Percentiles rank a stretch among this genome's conserved stretches.
phyloP scores from a whole-genome alignment of 257 asterid species.

The Penstemon davidsonii region DNA sequence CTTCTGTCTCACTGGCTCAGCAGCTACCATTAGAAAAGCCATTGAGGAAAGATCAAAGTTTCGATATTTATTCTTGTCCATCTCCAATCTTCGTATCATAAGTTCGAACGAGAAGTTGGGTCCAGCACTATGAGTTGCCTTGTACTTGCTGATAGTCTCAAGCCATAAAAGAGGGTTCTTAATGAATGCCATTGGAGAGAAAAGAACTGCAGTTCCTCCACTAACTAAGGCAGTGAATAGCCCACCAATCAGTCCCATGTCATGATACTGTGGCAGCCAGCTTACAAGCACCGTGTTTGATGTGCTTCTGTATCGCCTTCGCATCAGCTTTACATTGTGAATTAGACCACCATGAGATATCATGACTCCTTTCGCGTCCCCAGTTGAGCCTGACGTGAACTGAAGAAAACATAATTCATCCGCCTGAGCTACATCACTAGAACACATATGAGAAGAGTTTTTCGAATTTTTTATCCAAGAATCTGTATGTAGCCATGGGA shows the following conservation, averaged over 20 bases:
- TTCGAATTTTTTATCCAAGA: slow-evolving; percentile 62
- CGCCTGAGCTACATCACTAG: slow-evolving; percentile 31
- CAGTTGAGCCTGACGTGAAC: slow-evolving; percentile 86
- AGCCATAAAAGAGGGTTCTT: slow-evolving; percentile 84
- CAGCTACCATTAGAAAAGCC: slow-evolving; percentile 76
- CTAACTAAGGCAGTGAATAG: slow-evolving; percentile 73
- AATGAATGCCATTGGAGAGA: slow-evolving; percentile 81
- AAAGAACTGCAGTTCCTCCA: slow-evolving; percentile 66
- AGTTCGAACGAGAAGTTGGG: slow-evolving; percentile 84
- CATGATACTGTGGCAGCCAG: slow-evolving; percentile 91
- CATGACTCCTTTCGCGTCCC: slow-evolving; percentile 87
- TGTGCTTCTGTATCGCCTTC: slow-evolving; percentile 66
- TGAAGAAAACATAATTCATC: slow-evolving; percentile 72
- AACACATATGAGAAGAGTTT: slow-evolving; percentile 22
- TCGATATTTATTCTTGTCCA: slow-evolving; percentile 40
- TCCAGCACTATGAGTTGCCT: slow-evolving; percentile 83
- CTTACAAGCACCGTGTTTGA: slow-evolving; percentile 75
- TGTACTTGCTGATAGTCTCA: slow-evolving; percentile 56
- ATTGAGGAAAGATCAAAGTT: slow-evolving; percentile 67
- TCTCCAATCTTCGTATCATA: slow-evolving; percentile 61
- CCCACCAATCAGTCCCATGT: slow-evolving; percentile 89
- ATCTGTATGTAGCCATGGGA: slow-evolving; percentile 84
- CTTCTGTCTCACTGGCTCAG: slow-evolving; percentile 78
- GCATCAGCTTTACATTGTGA: slow-evolving; percentile 78
- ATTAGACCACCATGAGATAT: slow-evolving; percentile 75